Percentiles rank a stretch among this genome's conserved stretches.
Evolutionary conservation across 2,329 filamentous ascomycete species (phyloP).

Genomic region (Cadophora luteo-olivacea): DNA sequence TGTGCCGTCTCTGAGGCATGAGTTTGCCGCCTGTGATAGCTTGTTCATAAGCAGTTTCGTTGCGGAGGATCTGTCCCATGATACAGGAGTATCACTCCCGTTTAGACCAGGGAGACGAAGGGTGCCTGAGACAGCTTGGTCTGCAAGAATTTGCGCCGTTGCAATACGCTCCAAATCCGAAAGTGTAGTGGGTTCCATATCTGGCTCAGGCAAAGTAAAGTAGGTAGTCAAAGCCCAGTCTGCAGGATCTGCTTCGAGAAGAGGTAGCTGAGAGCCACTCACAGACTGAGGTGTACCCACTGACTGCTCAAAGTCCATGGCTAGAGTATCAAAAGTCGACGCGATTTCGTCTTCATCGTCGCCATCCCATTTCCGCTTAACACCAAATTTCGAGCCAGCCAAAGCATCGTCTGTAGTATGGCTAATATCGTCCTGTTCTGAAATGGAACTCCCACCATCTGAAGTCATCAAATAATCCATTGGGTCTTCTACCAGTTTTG

Average conservation of each 20-base stretch:
- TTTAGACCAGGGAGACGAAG: conserved; percentile 39
- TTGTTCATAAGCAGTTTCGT: conserved; percentile 48
- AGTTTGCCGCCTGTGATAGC: conserved; percentile 53
- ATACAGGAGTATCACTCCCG: conserved; percentile 14
- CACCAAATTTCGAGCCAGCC: conserved; percentile 54
- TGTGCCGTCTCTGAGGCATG: conserved; percentile 51
- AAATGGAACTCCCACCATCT: conserved; percentile 53
- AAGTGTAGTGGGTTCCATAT: conserved; percentile 37
- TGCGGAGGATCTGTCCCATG: conserved; percentile 27
- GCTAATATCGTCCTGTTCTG: conserved; percentile 62
- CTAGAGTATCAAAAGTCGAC: conserved; percentile 43
- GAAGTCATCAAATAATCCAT: conserved; percentile 38
- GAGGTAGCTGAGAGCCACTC: conserved; percentile 37
- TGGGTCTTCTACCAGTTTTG: conserved; percentile 25
- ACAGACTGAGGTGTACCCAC: conserved; percentile 38
- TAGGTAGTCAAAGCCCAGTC: conserved; percentile 57
- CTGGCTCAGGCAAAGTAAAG: conserved; percentile 65
- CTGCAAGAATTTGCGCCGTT: conserved; percentile 73
- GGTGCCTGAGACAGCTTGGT: conserved; percentile 67
- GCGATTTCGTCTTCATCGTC: conserved; percentile 39
- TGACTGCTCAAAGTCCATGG: conserved; percentile 40
- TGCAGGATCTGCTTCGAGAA: conserved; percentile 43
- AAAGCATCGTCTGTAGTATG: conserved; percentile 56
- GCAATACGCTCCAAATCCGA: conserved; percentile 68
- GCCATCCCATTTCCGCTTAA: conserved; percentile 44